Evolutionary conservation across 2,329 filamentous ascomycete species (phyloP).

Genomic region (Penicillium sp.): DNA sequence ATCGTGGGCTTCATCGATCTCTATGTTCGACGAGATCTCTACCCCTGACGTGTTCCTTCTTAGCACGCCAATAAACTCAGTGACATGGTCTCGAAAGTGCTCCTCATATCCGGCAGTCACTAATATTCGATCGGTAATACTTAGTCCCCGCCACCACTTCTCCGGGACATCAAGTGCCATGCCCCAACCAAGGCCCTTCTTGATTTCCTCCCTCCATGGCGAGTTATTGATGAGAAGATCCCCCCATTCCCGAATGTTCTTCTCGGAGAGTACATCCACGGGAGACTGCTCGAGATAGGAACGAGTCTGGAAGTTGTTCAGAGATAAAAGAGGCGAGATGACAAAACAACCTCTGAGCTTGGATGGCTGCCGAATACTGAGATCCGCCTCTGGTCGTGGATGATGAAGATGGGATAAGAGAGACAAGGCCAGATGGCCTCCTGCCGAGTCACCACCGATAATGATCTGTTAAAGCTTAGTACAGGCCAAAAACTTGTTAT

Average conservation of each 20-base stretch:
- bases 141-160: slow-evolving; percentile 18
- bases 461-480: slow-evolving; percentile 19
- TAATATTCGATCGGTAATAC: slow-evolving; percentile 15
- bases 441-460: slow-evolving; percentile 23
- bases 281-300: slow-evolving; percentile 15
- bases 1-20: slow-evolving; percentile 20
- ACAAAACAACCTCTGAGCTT: slow-evolving; percentile 17
- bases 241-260: slow-evolving; percentile 16
- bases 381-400: neutral
- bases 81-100: slow-evolving; percentile 21
- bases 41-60: neutral
- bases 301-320: slow-evolving; percentile 12
- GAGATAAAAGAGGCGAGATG: slow-evolving; percentile 19
- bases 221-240: slow-evolving; percentile 15
- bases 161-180: slow-evolving; percentile 23
- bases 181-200: slow-evolving; percentile 19
- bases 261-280: slow-evolving; percentile 15
- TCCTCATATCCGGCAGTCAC: slow-evolving; percentile 21
- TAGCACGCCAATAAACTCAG: slow-evolving; percentile 13
- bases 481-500: neutral
- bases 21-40: slow-evolving; percentile 15
- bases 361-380: neutral
- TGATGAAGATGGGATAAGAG: slow-evolving; percentile 13
- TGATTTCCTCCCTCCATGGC: slow-evolving; percentile 21
- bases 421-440: slow-evolving; percentile 19